These are phyloP conservation scores for Collariella sp. DNA, from an alignment of 495 filamentous ascomycete species.

Conservation along the genomic window DNA sequence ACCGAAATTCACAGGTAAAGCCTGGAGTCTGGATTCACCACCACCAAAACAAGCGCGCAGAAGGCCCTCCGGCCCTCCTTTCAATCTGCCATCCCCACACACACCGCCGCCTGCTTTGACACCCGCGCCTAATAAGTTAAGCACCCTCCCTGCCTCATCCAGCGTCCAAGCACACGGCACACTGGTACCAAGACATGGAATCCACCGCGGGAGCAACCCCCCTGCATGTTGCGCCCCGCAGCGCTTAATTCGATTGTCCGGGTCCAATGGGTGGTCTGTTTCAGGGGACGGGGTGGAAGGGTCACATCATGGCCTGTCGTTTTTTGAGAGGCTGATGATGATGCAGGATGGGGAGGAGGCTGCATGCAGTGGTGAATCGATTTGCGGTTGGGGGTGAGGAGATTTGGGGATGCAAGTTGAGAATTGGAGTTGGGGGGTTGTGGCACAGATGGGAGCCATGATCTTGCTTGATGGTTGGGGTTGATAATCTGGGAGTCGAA, in stretches of 20 bases:
- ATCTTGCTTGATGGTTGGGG: too few species aligned
- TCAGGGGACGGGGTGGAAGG: background rate
- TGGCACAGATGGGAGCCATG: too few species aligned
- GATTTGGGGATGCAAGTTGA: too few species aligned
- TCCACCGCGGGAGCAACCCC: background rate
- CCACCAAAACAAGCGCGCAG: background rate
- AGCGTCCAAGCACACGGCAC: background rate
- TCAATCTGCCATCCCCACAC: background rate
- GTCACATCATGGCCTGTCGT: background rate
- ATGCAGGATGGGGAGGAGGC: too few species aligned
- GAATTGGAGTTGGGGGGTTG: too few species aligned
- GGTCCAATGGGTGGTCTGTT: constrained; percentile 10
- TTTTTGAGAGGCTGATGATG: background rate
- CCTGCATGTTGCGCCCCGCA: background rate
- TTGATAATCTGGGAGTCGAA: too few species aligned
- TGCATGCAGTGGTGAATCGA: too few species aligned
- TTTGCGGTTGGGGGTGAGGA: too few species aligned
- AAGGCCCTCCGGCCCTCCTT: background rate
- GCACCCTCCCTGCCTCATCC: background rate
- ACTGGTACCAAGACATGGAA: background rate
- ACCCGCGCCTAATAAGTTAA: background rate
- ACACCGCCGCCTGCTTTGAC: background rate
- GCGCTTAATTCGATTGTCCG: background rate
- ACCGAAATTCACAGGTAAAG: too few species aligned
- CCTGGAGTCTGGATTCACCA: too few species aligned